Conservation (phyloP, 768 basidiomycete genomes). For the Heimioporus sp. region DNA sequence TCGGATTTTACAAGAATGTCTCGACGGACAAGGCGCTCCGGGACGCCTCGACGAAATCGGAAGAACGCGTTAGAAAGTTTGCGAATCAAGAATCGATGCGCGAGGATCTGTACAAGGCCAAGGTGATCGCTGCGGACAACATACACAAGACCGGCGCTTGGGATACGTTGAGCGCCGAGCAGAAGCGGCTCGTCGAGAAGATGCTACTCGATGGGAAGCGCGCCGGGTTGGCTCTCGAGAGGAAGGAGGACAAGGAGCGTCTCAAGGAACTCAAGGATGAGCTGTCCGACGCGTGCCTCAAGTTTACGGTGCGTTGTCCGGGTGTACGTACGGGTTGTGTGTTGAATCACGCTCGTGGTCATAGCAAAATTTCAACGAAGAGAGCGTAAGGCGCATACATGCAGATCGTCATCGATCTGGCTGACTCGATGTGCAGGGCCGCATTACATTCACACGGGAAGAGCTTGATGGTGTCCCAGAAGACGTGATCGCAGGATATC, state of each 20-base stretch:
- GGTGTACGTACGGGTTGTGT: background rate
- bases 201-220: slow-evolving; percentile 78
- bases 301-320: slow-evolving; percentile 61
- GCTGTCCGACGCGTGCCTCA: slow-evolving; percentile 70
- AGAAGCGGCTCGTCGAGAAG: slow-evolving; percentile 77
- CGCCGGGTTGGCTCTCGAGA: slow-evolving; percentile 72
- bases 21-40: slow-evolving; percentile 72
- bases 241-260: slow-evolving; percentile 50
- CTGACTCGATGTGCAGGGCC: slow-evolving; percentile 42
- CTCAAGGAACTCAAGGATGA: slow-evolving; percentile 70
- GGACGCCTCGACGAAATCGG: slow-evolving; percentile 75
- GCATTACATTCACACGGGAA: slow-evolving; percentile 62
- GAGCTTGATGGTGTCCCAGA: slow-evolving; percentile 80
- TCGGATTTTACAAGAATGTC: slow-evolving; percentile 82
- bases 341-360: background rate
- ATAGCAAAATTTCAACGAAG: slow-evolving; percentile 89
- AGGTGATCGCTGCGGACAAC: slow-evolving; percentile 67
- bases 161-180: slow-evolving; percentile 63
- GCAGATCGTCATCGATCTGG: background rate
- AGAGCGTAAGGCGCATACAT: slow-evolving; percentile 49
- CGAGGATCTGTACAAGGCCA: slow-evolving; percentile 74
- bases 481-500: slow-evolving; percentile 80
- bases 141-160: slow-evolving; percentile 59
- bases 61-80: slow-evolving; percentile 66
- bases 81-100: slow-evolving; percentile 79